Percentiles rank a stretch among this genome's conserved stretches.
Conservation (phyloP, 2,329 filamentous ascomycete species). For the Penicillium aurantiogriseum region DNA sequence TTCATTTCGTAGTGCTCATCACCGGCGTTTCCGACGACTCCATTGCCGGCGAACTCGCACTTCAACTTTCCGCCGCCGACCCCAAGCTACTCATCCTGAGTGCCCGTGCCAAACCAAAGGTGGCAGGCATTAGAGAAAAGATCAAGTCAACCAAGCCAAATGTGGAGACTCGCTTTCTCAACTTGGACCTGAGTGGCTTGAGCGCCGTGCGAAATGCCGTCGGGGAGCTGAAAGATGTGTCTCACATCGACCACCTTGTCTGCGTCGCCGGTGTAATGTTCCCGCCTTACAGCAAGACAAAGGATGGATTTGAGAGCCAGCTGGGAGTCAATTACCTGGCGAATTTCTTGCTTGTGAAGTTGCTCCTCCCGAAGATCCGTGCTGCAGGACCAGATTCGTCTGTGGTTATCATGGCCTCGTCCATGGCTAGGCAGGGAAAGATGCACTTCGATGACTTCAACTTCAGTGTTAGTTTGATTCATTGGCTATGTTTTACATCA, state of each 20-base stretch:
- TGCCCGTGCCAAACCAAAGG: slow-evolving; percentile 20
- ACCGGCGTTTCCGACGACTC: slow-evolving; percentile 24
- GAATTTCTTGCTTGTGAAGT: slow-evolving; percentile 49
- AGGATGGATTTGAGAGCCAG: slow-evolving; percentile 37
- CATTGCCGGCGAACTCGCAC: slow-evolving; percentile 26
- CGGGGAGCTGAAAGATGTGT: slow-evolving; percentile 14
- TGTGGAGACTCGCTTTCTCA: slow-evolving; percentile 20
- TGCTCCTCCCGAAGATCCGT: slow-evolving; percentile 46
- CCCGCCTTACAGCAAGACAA: slow-evolving; percentile 20
- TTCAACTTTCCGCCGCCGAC: slow-evolving; percentile 20
- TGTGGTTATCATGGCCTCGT: slow-evolving; percentile 33
- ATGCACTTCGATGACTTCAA: slow-evolving; percentile 47
- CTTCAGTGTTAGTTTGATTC: slow-evolving; percentile 26
- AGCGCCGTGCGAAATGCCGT: slow-evolving; percentile 12
- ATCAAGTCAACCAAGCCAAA: slow-evolving; percentile 19
- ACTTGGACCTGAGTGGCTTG: slow-evolving; percentile 21
- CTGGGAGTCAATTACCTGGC: slow-evolving; percentile 53
- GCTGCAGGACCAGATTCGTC: slow-evolving; percentile 41
- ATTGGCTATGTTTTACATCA: fast-evolving
- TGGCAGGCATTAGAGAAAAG: slow-evolving; percentile 14
- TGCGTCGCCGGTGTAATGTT: slow-evolving; percentile 24
- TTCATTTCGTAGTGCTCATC: slow-evolving; percentile 19
- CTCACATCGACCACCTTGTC: slow-evolving; percentile 21
- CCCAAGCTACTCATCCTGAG: slow-evolving; percentile 24
- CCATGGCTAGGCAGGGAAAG: slow-evolving; percentile 29